These are phyloP conservation scores for Antarctomyces pellizariae DNA, from an alignment of 495 filamentous ascomycete genomes.

Conservation along the genomic window DNA sequence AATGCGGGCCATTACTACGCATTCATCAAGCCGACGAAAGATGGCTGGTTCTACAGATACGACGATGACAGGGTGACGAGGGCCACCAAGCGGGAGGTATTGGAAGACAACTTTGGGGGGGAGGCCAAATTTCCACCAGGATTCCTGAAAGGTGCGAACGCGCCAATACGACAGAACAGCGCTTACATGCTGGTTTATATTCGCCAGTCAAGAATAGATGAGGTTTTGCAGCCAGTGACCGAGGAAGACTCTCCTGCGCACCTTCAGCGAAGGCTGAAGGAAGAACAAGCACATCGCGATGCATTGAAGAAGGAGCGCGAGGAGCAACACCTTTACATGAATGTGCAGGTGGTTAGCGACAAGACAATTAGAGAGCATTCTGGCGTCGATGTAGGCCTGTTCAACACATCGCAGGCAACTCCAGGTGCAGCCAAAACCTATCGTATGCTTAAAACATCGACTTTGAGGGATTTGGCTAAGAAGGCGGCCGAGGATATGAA, in stretches of 20 bases:
- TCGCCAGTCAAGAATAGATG: constrained; percentile 58
- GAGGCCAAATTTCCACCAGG: constrained; percentile 38
- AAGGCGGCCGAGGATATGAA: constrained; percentile 44
- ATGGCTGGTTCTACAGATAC: constrained; percentile 88
- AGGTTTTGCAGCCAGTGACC: constrained; percentile 51
- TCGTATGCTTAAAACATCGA: constrained; percentile 44
- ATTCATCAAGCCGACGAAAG: constrained; percentile 79
- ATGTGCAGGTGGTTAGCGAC: constrained; percentile 56
- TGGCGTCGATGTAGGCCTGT: constrained; percentile 63
- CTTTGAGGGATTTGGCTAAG: constrained; percentile 46
- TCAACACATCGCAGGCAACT: constrained; percentile 31
- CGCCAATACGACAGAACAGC: constrained; percentile 31
- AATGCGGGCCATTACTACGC: constrained; percentile 99
- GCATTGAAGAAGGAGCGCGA: constrained; percentile 64
- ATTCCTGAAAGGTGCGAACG: too few species aligned
- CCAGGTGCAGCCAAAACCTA: constrained; percentile 40
- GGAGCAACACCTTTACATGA: constrained; percentile 80
- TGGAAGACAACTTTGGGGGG: constrained; percentile 93
- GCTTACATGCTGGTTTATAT: constrained; percentile 99
- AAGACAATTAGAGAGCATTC: constrained; percentile 56
- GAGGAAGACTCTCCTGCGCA: constrained; percentile 61
- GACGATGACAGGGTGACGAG: constrained; percentile 92
- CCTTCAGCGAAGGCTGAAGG: constrained; percentile 51
- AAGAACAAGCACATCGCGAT: constrained; percentile 56
- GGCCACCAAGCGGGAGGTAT: constrained; percentile 70